Conservation (phyloP, 2,329 filamentous ascomycete genomes). For the Emydomyces testavorans region DNA sequence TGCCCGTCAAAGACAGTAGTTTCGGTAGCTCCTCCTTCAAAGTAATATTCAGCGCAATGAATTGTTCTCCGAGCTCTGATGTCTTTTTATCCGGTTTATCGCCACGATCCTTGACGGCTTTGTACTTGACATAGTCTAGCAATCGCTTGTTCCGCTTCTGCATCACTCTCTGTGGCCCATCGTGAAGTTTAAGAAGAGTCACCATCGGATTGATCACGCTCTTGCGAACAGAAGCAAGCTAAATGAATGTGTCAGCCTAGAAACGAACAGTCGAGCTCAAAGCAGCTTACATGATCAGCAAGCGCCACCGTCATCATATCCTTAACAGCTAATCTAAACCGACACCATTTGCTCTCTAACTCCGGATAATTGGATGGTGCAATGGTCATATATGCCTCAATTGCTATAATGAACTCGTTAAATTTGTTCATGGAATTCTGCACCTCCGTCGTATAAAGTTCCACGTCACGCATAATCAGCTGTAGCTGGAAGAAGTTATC, state of each 20-base stretch:
- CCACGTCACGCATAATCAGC: conserved; percentile 85
- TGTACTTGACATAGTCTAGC: conserved; percentile 72
- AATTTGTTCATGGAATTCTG: conserved; percentile 71
- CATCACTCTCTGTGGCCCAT: conserved; percentile 77
- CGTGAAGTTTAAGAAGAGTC: conserved; percentile 64
- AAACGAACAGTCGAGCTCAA: background rate
- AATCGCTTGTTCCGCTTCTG: conserved; percentile 90
- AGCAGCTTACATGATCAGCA: conserved; percentile 58
- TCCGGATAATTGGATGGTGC: conserved; percentile 64
- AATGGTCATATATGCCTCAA: conserved; percentile 68
- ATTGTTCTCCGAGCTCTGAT: conserved; percentile 73
- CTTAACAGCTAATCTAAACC: conserved; percentile 74
- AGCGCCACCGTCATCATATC: conserved; percentile 75
- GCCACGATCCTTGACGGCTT: conserved; percentile 63
- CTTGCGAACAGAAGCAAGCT: conserved; percentile 58
- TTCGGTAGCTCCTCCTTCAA: conserved; percentile 84
- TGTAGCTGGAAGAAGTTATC: conserved; percentile 88
- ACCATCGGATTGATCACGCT: conserved; percentile 78
- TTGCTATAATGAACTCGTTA: conserved; percentile 64
- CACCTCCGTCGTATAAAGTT: conserved; percentile 76
- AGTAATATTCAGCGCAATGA: conserved; percentile 80
- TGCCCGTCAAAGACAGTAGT: conserved; percentile 69
- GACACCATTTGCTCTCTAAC: conserved; percentile 86
- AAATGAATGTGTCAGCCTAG: conserved; percentile 9
- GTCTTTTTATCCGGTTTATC: conserved; percentile 83